Conservation (phyloP, 176 grass and related monocot species). For the Rhynchospora tenuis region DNA sequence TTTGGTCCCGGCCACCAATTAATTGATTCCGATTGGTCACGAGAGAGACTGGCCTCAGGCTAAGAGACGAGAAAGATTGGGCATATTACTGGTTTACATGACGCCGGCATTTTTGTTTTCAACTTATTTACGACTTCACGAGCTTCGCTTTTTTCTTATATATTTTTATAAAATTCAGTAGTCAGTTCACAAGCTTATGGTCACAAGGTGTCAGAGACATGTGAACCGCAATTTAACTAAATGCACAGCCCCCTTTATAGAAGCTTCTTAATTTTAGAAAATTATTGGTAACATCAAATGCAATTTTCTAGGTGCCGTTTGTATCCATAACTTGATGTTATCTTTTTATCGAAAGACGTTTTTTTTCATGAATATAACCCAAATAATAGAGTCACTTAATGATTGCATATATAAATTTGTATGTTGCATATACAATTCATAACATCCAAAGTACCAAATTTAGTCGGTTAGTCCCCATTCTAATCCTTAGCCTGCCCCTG, state of each 20-base stretch:
- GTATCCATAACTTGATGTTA: neutral
- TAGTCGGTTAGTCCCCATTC: neutral
- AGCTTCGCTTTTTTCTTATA: neutral
- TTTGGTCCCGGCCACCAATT: neutral
- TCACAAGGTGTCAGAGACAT: neutral
- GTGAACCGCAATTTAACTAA: neutral
- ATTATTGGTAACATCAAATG: neutral
- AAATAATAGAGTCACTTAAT: neutral
- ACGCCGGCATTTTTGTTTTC: neutral
- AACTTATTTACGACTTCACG: neutral
- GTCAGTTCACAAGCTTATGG: neutral
- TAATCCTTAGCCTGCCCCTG: neutral
- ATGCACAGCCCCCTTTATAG: neutral
- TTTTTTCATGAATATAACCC: neutral
- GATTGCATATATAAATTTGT: neutral
- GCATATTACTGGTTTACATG: neutral
- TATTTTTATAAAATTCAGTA: neutral
- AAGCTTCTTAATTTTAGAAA: neutral
- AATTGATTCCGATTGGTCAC: constrained; percentile 12
- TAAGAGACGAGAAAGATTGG: neutral
- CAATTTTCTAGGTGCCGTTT: neutral
- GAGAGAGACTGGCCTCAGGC: constrained; percentile 4
- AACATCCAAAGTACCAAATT: neutral
- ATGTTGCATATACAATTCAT: neutral
- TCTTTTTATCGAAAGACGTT: neutral